Evolutionary conservation across 1,139 yeast genomes (phyloP), one percentile per base, ranked within the genome.

Genomic region (Magnusiomyces magnusii): DNA sequence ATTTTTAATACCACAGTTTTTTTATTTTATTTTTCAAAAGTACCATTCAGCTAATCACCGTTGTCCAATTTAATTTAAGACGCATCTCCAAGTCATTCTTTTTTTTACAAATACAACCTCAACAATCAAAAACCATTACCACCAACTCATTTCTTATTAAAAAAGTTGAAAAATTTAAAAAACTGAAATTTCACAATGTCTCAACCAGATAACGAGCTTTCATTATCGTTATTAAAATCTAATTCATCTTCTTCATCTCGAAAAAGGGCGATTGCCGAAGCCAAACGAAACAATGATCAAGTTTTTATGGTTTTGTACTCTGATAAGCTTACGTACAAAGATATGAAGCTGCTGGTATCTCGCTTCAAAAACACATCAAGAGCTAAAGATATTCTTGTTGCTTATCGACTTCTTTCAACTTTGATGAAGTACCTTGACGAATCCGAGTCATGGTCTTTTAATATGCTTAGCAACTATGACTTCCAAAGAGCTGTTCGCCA

Each of bases 371-470:
- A 57, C 44, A 63, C 68, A 2, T 58, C 64, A 28, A 64, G 67
- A 41, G 67, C 68, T 3, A 65, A 67, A 36, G 73, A 70, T 52
- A 66, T 71, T 24, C 61, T 65, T 52, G 63, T 65, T 42, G 71
- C 74, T 10, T 68, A 64, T 60, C 65, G 66, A 23, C 69, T 71
- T 51, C 64, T 70, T 51, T 61, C 67, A 27, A 62, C 67, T 17
- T 60, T 71, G 15, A 61, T 66, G 25, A 60, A 62, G 25, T 70
- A 71, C 56, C 60, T 64, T 36, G 63, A 64, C 15, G 74, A 71
- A 59, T 63, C 71, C 0, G 65, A 69, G 27, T 64, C 70, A 7
- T 70, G 74, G 71, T 60, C 68, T 50, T 71, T 69, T 60, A 59
- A 67, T 31, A 61, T 68, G 56, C 65, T 71, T 27, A 60, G 62